These are phyloP conservation scores for Nicotiana knightiana DNA, from an alignment of 257 asterid species.

Conservation along the genomic window DNA sequence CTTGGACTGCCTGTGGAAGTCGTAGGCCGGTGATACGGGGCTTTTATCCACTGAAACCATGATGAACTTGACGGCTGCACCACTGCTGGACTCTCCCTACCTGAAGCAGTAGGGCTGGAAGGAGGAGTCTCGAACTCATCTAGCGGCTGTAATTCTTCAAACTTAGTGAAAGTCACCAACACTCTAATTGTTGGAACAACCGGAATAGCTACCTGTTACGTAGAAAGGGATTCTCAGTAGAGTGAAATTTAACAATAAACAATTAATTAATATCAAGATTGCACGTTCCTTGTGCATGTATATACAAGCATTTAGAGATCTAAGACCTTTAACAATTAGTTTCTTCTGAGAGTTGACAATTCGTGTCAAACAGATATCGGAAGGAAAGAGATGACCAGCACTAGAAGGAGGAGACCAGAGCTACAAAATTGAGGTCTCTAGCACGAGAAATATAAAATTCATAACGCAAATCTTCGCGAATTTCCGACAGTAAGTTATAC, in stretches of 20 bases:
- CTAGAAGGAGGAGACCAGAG: not conserved
- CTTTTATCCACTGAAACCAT: slow-evolving; percentile 94
- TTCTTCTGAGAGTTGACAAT: not conserved
- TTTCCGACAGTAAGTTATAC: no score
- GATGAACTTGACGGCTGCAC: slow-evolving; percentile 55
- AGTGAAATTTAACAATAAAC: not conserved
- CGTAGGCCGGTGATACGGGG: slow-evolving; percentile 60
- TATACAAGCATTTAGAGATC: no score
- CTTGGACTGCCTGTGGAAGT: slow-evolving; percentile 47
- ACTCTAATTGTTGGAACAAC: slow-evolving; percentile 88
- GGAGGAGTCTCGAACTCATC: slow-evolving; percentile 92
- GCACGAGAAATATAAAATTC: not conserved
- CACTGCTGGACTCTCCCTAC: slow-evolving; percentile 48
- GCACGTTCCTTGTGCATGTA: not conserved
- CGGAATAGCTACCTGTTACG: slow-evolving; percentile 82
- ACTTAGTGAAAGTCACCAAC: slow-evolving; percentile 84
- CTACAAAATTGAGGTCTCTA: not conserved
- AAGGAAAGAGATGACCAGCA: not conserved
- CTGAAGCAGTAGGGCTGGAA: slow-evolving; percentile 56
- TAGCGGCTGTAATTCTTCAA: slow-evolving; percentile 73
- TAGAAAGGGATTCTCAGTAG: slow-evolving; percentile 2
- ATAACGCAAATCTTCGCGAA: not conserved
- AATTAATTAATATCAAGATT: not conserved
- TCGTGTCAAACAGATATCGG: not conserved
- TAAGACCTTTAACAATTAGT: not conserved